A percentile compares a stretch with the other conserved stretches of the same genome.
These are phyloP conservation scores for Colletotrichum trifolii DNA, from an alignment of 2,329 filamentous ascomycete genomes.

Conservation along the genomic window DNA sequence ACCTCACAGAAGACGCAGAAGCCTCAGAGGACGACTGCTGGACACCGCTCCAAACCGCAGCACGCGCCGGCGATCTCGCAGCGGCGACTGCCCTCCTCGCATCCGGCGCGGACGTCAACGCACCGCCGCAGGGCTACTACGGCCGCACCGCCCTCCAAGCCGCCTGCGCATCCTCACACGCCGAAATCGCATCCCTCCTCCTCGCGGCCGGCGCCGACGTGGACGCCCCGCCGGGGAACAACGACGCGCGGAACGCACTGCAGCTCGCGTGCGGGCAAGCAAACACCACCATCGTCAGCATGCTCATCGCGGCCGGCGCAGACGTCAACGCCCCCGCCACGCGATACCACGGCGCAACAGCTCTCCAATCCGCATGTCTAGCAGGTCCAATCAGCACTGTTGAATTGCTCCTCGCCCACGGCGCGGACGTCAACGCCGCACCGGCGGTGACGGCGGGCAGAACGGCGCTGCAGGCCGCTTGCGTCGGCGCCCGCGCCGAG, in stretches of 20 bases:
- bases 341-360: conserved; percentile 51
- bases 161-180: conserved; percentile 44
- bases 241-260: conserved; percentile 51
- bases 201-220: conserved; percentile 46
- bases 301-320: conserved; percentile 44
- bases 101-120: conserved; percentile 45
- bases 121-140: conserved; percentile 45
- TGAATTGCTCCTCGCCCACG: conserved; percentile 42
- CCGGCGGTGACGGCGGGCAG: conserved; percentile 36
- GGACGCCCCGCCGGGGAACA: conserved; percentile 47
- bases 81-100: conserved; percentile 42
- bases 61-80: conserved; percentile 44
- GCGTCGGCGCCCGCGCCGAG: conserved; percentile 12
- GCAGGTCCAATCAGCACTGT: conserved; percentile 42
- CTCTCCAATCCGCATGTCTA: conserved; percentile 50
- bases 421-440: conserved; percentile 47
- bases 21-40: conserved; percentile 43
- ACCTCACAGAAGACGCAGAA: not conserved
- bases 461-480: conserved; percentile 42
- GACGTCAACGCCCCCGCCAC: conserved; percentile 43
- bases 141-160: conserved; percentile 52
- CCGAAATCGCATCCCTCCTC: conserved; percentile 42
- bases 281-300: conserved; percentile 39
- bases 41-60: conserved; percentile 49
- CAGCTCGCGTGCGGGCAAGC: conserved; percentile 49